Evolutionary conservation across 2,329 filamentous ascomycete species (phyloP).

Genomic region (Exophiala alcalophila): DNA sequence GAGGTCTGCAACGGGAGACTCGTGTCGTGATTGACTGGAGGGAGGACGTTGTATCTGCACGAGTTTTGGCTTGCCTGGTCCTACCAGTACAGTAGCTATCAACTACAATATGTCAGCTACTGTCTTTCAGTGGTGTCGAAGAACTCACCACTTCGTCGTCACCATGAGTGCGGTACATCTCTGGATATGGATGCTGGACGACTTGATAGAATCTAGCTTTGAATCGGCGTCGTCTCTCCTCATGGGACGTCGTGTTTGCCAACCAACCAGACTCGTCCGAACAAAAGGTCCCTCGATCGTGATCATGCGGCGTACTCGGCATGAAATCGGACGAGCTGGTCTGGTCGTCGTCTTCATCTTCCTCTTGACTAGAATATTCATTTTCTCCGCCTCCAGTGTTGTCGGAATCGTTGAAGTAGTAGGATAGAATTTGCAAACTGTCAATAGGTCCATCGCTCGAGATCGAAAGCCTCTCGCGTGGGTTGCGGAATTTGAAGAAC

Average conservation of each 20-base stretch:
- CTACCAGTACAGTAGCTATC: slow-evolving; percentile 26
- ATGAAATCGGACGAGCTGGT: slow-evolving; percentile 17
- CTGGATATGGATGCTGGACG: slow-evolving; percentile 18
- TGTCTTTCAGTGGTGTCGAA: background rate
- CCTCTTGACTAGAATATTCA: background rate
- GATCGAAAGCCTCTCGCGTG: background rate
- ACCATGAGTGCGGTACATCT: background rate
- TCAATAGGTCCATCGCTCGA: slow-evolving; percentile 18
- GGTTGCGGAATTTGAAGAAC: slow-evolving; percentile 13
- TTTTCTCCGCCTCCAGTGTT: background rate
- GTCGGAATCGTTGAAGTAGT: slow-evolving; percentile 19
- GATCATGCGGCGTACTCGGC: slow-evolving; percentile 16
- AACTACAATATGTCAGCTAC: slow-evolving; percentile 14
- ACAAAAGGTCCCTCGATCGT: slow-evolving; percentile 1
- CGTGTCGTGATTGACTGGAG: slow-evolving; percentile 8
- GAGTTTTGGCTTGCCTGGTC: slow-evolving; percentile 28
- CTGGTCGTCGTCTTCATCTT: slow-evolving; percentile 10
- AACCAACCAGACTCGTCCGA: slow-evolving; percentile 27
- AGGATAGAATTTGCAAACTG: slow-evolving; percentile 26
- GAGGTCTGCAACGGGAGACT: background rate
- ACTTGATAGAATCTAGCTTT: slow-evolving; percentile 25
- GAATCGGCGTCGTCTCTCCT: slow-evolving; percentile 18
- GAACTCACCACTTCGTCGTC: slow-evolving; percentile 20
- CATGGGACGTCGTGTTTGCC: slow-evolving; percentile 21
- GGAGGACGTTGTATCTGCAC: slow-evolving; percentile 28